These are phyloP conservation scores for Boletus mariae DNA, from an alignment of 1,284 basidiomycete species.

Conservation along the genomic window DNA sequence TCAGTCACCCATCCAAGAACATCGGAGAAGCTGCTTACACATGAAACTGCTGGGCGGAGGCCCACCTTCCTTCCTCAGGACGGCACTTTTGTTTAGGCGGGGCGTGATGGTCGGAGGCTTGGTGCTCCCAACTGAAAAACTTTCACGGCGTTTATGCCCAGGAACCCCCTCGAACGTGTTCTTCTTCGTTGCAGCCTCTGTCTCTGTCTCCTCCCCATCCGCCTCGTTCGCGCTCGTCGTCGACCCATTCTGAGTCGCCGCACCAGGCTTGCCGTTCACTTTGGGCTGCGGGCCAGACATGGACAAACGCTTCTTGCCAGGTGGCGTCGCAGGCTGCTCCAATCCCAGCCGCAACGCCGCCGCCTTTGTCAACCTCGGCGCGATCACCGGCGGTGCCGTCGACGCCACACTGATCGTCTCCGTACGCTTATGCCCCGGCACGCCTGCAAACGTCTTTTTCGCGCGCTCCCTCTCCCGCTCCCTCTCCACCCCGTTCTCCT, in stretches of 20 bases:
- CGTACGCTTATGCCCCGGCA: conserved; percentile 73
- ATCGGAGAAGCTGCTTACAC: conserved; percentile 41
- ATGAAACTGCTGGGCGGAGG: conserved; percentile 61
- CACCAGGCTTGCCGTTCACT: conserved; percentile 8
- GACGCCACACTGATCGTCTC: conserved; percentile 67
- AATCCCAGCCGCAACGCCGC: conserved; percentile 63
- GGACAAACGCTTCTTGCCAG: conserved; percentile 30
- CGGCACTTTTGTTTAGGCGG: conserved; percentile 66
- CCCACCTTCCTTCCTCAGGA: conserved; percentile 48
- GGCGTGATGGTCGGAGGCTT: conserved; percentile 60
- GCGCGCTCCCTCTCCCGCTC: conserved; percentile 56
- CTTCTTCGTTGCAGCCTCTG: conserved; percentile 25
- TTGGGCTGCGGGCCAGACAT: conserved; percentile 15
- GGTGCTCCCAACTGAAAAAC: conserved; percentile 63
- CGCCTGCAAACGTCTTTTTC: conserved; percentile 63
- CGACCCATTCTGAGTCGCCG: conserved; percentile 9
- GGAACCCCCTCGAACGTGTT: conserved; percentile 72
- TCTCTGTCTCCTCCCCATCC: conserved; percentile 34
- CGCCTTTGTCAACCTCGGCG: conserved; percentile 71
- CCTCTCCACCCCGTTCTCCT: conserved; percentile 34
- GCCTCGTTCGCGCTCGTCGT: conserved; percentile 25
- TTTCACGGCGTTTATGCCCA: conserved; percentile 75
- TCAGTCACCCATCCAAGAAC: not conserved
- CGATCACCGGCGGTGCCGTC: conserved; percentile 66
- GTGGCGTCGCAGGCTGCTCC: conserved; percentile 34